Percentiles rank a stretch among this genome's conserved stretches.
phyloP scores from a whole-genome alignment of 257 asterid genomes.

The Gentiana dahurica region DNA sequence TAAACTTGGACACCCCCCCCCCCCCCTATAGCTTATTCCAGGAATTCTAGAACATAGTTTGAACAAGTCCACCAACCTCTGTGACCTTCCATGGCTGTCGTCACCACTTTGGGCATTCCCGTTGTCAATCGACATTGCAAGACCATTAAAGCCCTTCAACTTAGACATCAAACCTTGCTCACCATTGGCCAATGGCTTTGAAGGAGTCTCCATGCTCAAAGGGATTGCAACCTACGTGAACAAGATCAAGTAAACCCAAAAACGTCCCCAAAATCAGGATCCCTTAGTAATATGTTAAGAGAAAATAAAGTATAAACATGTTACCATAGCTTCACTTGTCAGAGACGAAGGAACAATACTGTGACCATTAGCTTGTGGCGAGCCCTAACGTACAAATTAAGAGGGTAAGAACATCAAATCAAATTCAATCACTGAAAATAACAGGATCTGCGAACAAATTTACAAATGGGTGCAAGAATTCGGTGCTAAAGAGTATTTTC shows the following conservation, averaged over 20 bases:
- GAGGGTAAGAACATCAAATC: not conserved
- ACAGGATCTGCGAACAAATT: too few relatives aligned
- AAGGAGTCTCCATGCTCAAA: conserved; percentile 47
- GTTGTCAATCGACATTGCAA: conserved; percentile 75
- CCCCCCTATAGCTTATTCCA: not conserved
- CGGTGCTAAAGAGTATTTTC: not conserved
- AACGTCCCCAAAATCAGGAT: not conserved
- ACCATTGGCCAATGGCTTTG: conserved; percentile 45
- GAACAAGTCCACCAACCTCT: conserved; percentile 48
- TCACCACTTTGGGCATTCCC: conserved; percentile 48
- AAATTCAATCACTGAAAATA: not conserved
- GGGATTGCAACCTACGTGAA: conserved; percentile 55
- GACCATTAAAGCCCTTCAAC: conserved; percentile 75
- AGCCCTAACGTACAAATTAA: conserved; percentile 12
- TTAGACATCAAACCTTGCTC: conserved; percentile 57
- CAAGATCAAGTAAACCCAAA: not conserved
- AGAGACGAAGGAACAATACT: conserved; percentile 16
- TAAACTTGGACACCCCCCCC: too few relatives aligned
- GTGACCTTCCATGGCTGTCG: conserved; percentile 44
- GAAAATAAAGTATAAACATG: not conserved
- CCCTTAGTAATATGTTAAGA: too few relatives aligned
- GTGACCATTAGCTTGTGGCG: conserved; percentile 20
- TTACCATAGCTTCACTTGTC: conserved; percentile 22
- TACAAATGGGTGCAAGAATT: too few relatives aligned
- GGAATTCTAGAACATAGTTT: not conserved